These are phyloP conservation scores for Xylaria castorea DNA, from an alignment of 495 filamentous ascomycete species.

Conservation along the genomic window DNA sequence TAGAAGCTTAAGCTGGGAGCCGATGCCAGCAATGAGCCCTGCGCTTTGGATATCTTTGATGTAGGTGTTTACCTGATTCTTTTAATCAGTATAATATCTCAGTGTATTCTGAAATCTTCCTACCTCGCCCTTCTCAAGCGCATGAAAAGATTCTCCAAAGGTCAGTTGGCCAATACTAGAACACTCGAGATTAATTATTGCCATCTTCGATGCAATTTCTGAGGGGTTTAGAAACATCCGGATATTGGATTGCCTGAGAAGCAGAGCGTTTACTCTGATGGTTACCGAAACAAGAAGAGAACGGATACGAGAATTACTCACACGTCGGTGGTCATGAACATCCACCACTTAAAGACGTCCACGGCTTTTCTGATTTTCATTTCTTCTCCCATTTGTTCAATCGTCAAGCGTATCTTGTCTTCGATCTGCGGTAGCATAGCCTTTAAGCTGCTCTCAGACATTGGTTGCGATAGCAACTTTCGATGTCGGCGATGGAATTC, in stretches of 20 bases:
- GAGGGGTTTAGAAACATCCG: background rate
- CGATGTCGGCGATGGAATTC: constrained; percentile 35
- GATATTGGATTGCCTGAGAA: background rate
- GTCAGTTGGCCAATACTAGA: constrained; percentile 54
- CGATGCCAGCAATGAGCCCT: constrained; percentile 2
- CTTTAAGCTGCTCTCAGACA: constrained; percentile 35
- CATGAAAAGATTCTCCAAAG: constrained; percentile 65
- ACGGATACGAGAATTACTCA: background rate
- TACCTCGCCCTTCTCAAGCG: constrained; percentile 59
- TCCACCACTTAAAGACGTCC: constrained; percentile 64
- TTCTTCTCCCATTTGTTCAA: constrained; percentile 38
- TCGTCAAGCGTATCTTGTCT: constrained; percentile 33
- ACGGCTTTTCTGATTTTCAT: constrained; percentile 32
- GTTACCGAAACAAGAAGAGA: background rate
- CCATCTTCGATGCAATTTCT: background rate
- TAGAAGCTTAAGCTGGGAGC: background rate
- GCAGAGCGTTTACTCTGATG: background rate
- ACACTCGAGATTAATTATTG: background rate
- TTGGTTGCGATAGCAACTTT: constrained; percentile 33
- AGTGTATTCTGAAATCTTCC: background rate
- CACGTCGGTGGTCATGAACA: constrained; percentile 64
- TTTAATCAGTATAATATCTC: background rate
- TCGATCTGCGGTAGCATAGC: constrained; percentile 30
- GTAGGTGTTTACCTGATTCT: background rate
- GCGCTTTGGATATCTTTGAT: constrained; percentile 26